Percentiles rank a stretch among this genome's conserved stretches.
These are phyloP conservation scores for Scedosporium boydii DNA, from an alignment of 2,329 filamentous ascomycete genomes.

Conservation along the genomic window DNA sequence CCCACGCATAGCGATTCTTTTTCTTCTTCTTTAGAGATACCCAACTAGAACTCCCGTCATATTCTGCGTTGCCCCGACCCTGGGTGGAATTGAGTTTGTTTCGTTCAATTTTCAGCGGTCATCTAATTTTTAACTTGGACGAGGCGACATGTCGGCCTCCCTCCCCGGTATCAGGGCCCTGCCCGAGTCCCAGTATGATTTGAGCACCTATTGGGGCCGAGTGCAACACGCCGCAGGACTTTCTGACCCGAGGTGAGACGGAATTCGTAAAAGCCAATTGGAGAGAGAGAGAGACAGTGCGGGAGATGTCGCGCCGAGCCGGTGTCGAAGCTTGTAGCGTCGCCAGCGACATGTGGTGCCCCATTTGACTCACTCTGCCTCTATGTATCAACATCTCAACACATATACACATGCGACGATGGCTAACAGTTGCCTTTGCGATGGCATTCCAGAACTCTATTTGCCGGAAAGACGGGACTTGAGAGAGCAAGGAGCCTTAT, in stretches of 20 bases:
- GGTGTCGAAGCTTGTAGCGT: background rate
- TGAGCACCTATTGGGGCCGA: conserved; percentile 89
- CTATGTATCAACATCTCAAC: background rate
- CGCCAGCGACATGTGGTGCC: background rate
- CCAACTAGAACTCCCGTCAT: background rate
- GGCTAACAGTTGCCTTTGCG: background rate
- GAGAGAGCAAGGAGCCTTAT: conserved; percentile 79
- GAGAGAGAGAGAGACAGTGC: background rate
- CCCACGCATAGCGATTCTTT: background rate
- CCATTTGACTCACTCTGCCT: background rate
- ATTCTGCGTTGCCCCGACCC: conserved; percentile 1
- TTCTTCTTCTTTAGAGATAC: background rate
- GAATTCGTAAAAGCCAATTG: background rate
- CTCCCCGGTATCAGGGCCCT: conserved; percentile 66
- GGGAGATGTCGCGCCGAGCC: no score
- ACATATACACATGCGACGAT: background rate
- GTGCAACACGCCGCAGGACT: conserved; percentile 84
- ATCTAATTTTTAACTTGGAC: background rate
- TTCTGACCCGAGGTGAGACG: conserved; percentile 77
- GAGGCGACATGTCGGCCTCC: conserved; percentile 50
- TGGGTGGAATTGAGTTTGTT: conserved; percentile 1
- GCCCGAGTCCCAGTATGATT: conserved; percentile 84
- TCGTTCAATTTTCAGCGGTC: background rate
- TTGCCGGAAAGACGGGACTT: conserved; percentile 68
- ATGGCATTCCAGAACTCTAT: conserved; percentile 57